These are phyloP conservation scores for Coelastrella sp. DNA, from an alignment of 139 green algal species.

Conservation along the genomic window DNA sequence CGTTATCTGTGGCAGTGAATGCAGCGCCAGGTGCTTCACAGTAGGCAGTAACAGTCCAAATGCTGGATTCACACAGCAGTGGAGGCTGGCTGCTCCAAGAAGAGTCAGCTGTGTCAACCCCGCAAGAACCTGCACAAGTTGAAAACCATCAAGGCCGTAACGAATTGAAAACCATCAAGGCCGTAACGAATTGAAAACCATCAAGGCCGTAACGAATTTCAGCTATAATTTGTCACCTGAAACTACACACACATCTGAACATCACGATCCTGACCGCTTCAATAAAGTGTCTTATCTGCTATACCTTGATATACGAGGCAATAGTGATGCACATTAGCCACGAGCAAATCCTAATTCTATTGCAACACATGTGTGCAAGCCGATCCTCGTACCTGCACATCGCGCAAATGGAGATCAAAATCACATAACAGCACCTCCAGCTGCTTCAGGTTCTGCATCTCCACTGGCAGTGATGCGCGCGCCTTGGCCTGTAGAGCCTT, in stretches of 20 bases:
- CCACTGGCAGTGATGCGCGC: background rate
- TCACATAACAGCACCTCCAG: background rate
- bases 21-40: background rate
- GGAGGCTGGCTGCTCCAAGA: conserved; percentile 16
- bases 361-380: background rate
- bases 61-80: conserved; percentile 14
- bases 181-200: too few species aligned
- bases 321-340: too few species aligned
- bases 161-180: background rate
- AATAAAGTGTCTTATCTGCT: too few species aligned
- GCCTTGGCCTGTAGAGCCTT: background rate
- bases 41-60: background rate
- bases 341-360: too few species aligned
- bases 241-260: too few species aligned
- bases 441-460: background rate
- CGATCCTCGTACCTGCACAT: conserved; percentile 7
- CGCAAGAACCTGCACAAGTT: background rate
- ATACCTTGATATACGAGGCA: background rate
- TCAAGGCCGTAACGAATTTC: too few species aligned
- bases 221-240: too few species aligned
- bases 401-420: conserved; percentile 32
- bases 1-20: background rate
- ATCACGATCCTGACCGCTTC: too few species aligned
- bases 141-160: background rate
- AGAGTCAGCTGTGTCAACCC: conserved; percentile 2